Evolutionary conservation across 2,329 filamentous ascomycete genomes (phyloP), one percentile per base, ranked within the genome.

Genomic region (Metarhizium rileyi): DNA sequence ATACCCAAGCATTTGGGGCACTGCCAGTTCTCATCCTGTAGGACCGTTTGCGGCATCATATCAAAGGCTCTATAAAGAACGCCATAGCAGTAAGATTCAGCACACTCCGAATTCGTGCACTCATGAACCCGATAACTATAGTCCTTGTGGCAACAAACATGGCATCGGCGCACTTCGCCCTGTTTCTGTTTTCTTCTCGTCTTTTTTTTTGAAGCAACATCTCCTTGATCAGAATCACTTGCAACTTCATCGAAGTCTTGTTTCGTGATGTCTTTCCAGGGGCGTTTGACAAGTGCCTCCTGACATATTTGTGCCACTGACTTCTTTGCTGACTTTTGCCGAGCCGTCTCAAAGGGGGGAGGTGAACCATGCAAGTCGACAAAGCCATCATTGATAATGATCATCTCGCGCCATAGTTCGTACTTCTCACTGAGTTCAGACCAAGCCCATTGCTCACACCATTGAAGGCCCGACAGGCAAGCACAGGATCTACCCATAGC

Each of bases 371-470:
- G 71, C 3, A 80, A 74, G 51, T 84, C 81, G 20, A 84, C 72
- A 47, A 77, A 84, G 38, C 83, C 81, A 55, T 87, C 81, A 54
- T 87, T 81, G 46, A 81, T 75, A 46, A 94, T 81, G 28, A 96
- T 82, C 65, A 90, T 80, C 18, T 78, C 76, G 36, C 90, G 80
- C 89, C 91, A 98, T 3, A 71, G 70, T 54, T 95, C 90, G 63
- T 97, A 90, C 52, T 86, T 85, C 46, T 81, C 73, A 0, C 81
- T 74, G 10, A 98, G 73, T 14, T 90, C 81, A 40, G 81, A 76
- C 90, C 90, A 97, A 12, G 79, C 72, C 77, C 90, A 96, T 63
- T 97, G 93, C 63, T 98, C 90, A 46, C 88, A 89, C 90, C 91
- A 98, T 53, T 80, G 81, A 10, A 95, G 77, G 20, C 82, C 83